Evolutionary conservation across 352 stramenopile species (phyloP).

Genomic region (Phytophthora megakarya): DNA sequence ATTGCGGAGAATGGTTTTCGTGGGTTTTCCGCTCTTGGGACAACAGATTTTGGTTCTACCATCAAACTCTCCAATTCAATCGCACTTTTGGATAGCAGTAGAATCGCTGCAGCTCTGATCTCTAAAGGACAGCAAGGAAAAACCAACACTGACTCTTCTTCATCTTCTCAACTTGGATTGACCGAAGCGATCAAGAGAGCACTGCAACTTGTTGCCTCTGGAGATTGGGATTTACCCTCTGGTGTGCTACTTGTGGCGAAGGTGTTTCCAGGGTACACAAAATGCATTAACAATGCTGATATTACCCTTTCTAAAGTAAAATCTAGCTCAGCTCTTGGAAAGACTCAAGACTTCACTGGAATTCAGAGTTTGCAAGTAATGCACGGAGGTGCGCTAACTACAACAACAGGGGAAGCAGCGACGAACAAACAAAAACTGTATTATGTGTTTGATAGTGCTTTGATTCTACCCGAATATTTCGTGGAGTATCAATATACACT

Average conservation of each 20-base stretch:
- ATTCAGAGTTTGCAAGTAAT: constrained; percentile 66
- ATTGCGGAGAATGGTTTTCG: constrained; percentile 76
- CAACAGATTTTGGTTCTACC: constrained; percentile 53
- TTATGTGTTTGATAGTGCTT: constrained; percentile 78
- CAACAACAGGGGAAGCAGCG: constrained; percentile 15
- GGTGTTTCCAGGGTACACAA: constrained; percentile 81
- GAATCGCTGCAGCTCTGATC: constrained; percentile 29
- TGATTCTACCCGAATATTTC: constrained; percentile 87
- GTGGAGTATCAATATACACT: constrained; percentile 80
- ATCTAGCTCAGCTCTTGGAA: constrained; percentile 20
- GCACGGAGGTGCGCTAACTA: constrained; percentile 17
- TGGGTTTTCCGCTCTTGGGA: constrained; percentile 49
- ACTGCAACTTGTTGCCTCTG: constrained; percentile 36
- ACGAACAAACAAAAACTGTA: constrained; percentile 66
- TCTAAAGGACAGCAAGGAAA: constrained; percentile 28
- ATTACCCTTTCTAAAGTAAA: constrained; percentile 20
- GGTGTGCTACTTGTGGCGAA: constrained; percentile 79
- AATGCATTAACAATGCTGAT: constrained; percentile 35
- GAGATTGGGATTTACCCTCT: constrained; percentile 56
- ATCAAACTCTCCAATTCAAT: constrained; percentile 84
- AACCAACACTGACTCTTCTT: neutral
- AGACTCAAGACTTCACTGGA: constrained; percentile 42
- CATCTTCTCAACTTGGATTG: constrained; percentile 5
- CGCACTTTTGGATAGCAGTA: constrained; percentile 51
- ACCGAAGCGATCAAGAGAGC: constrained; percentile 46